These are phyloP conservation scores for Hanseniaspora gamundiae DNA, from an alignment of 1,139 yeast species.

Conservation along the genomic window DNA sequence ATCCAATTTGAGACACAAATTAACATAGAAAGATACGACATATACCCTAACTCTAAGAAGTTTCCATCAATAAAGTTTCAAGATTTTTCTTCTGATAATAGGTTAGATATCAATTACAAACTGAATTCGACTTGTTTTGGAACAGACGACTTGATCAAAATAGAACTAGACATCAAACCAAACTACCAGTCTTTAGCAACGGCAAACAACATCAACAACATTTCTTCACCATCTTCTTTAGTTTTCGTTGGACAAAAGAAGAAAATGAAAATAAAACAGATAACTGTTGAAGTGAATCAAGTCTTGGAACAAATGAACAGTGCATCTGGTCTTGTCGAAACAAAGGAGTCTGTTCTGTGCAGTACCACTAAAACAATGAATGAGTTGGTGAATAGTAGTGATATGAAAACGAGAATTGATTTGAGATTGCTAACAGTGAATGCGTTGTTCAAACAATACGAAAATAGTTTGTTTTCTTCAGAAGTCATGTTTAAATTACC, in stretches of 20 bases:
- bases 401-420: constrained; percentile 15
- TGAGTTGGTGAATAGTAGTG: constrained; percentile 17
- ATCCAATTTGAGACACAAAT: constrained; percentile 13
- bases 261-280: constrained; percentile 33
- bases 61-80: constrained; percentile 17
- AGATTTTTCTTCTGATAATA: constrained; percentile 20
- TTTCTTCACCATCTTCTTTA: not conserved
- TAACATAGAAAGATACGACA: constrained; percentile 22
- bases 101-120: constrained; percentile 14
- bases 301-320: constrained; percentile 28
- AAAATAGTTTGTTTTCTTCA: constrained; percentile 21
- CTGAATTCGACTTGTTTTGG: constrained; percentile 26
- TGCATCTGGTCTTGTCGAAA: constrained; percentile 12
- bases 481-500: constrained; percentile 21
- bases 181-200: constrained; percentile 30
- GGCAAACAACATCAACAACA: constrained; percentile 12
- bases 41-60: constrained; percentile 16
- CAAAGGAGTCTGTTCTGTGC: constrained; percentile 22
- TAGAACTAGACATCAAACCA: constrained; percentile 28
- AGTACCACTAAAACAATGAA: constrained; percentile 19
- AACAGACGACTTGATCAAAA: constrained; percentile 37
- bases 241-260: constrained; percentile 17
- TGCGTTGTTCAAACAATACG: constrained; percentile 18
- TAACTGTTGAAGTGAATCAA: constrained; percentile 41
- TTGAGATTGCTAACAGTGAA: constrained; percentile 19